These are phyloP conservation scores for Aspergillus neoniger DNA, from an alignment of 2,329 filamentous ascomycete genomes.

Conservation along the genomic window DNA sequence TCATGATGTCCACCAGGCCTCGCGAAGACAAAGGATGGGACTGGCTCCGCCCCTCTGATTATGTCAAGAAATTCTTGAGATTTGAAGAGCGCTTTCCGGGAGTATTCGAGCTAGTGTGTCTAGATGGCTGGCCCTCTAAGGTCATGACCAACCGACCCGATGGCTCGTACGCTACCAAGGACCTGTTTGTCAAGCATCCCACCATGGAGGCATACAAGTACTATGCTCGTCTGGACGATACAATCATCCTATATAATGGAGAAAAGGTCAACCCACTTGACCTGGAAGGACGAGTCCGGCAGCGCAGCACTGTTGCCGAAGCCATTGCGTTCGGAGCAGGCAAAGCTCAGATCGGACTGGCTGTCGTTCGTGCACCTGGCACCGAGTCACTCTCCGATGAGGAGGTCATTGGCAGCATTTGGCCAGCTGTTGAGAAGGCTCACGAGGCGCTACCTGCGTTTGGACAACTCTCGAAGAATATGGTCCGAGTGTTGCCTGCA, in stretches of 20 bases:
- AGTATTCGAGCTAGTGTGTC: conserved; percentile 39
- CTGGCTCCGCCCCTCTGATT: conserved; percentile 53
- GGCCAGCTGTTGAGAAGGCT: conserved; percentile 53
- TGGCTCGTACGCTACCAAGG: conserved; percentile 53
- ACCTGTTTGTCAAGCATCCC: conserved; percentile 52
- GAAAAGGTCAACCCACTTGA: conserved; percentile 53
- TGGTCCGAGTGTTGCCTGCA: conserved; percentile 52
- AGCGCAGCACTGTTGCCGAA: conserved; percentile 56
- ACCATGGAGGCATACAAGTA: conserved; percentile 52
- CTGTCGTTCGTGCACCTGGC: conserved; percentile 55
- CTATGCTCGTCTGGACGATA: conserved; percentile 50
- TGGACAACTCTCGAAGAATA: conserved; percentile 54
- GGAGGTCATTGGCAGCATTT: conserved; percentile 52
- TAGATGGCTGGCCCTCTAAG: conserved; percentile 43
- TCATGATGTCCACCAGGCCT: conserved; percentile 62
- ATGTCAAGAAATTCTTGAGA: conserved; percentile 46
- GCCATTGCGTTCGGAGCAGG: conserved; percentile 60
- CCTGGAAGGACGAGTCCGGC: conserved; percentile 57
- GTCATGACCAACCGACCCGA: conserved; percentile 49
- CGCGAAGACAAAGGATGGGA: conserved; percentile 61
- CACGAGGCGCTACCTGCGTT: conserved; percentile 56
- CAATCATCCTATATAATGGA: conserved; percentile 51
- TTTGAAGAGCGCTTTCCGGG: conserved; percentile 41
- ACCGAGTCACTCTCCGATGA: conserved; percentile 45
- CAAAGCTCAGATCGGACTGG: conserved; percentile 54